Base-by-base conservation (phyloP, 768 basidiomycete genomes). In the Nidula microcarpa region DNA sequence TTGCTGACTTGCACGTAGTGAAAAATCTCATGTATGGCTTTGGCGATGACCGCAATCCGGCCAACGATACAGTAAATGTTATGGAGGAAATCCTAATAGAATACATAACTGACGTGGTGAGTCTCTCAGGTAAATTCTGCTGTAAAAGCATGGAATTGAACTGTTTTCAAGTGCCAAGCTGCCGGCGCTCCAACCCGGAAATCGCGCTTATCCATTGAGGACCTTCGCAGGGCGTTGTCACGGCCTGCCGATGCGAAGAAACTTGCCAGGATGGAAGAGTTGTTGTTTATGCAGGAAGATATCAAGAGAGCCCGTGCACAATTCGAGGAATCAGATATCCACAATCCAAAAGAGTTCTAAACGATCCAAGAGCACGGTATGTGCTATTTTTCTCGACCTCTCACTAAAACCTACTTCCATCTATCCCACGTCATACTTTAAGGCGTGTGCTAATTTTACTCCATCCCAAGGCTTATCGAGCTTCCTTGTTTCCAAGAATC, bases 31-130 rank as follows among this genome's bases (percentile, higher is more conserved):
- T 94, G 92, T 95, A 93, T 63, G 93, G 91, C 32, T 97, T 96
- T 68, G 94, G 94, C 9, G 94, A 97, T 65, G 92, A 93, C 64
- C 78, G 88, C 13, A 89, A 91, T 59, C 91, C 93, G 0, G 87
- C 91, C 2, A 87, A 82, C 37, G 94, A 97, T 60, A 89, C 90
- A 0, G 89, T 94, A 30, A 87, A 84, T 57, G 89, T 95, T 37
- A 90, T 96, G 91, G 93, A 96, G 65, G 93, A 96, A 64, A 93
- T 96, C 50, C 72, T 96, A 49, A 81, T 94, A 43, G 92, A 94
- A 66, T 94, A 91, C 58, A 91, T 97, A 59, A 83, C 86, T 33
- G 94, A 97, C 61, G 80, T 96, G 9, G 94, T 96, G 64, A 57
- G 92, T 80, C 43, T 59, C 52, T 45, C 9, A 51, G 51, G 44